phyloP scores from a whole-genome alignment of 2,329 filamentous ascomycete genomes.

The Pseudogymnoascus sp. region DNA sequence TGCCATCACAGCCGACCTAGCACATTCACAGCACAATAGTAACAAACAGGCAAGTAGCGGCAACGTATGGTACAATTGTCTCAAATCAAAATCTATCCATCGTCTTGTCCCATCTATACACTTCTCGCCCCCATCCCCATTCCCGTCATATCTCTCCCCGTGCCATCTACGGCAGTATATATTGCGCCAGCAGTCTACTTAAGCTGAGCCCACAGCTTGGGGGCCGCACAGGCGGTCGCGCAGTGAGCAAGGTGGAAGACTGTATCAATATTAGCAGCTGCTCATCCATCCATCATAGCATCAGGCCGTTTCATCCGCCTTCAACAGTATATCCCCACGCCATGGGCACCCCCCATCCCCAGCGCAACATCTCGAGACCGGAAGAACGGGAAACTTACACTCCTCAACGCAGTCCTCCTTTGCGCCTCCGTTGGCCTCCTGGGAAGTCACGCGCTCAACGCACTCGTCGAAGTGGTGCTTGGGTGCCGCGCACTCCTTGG shows the following conservation, averaged over 20 bases:
- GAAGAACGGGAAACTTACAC: constrained; percentile 59
- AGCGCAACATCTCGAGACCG: background rate
- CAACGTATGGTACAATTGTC: constrained; percentile 1
- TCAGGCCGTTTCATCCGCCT: background rate
- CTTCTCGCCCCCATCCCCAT: constrained; percentile 18
- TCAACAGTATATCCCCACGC: background rate
- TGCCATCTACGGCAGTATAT: constrained; percentile 16
- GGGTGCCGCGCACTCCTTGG: constrained; percentile 70
- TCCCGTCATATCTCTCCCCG: constrained; percentile 25
- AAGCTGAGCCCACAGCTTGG: constrained; percentile 88
- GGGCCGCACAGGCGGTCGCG: constrained; percentile 83
- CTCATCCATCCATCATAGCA: background rate
- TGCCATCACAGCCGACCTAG: background rate
- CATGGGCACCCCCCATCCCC: background rate
- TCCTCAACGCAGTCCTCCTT: constrained; percentile 98
- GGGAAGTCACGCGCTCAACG: constrained; percentile 76
- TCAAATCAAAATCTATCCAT: constrained; percentile 1
- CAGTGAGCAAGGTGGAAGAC: constrained; percentile 99
- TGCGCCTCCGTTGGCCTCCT: constrained; percentile 56
- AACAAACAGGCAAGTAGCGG: background rate
- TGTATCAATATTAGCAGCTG: constrained; percentile 31
- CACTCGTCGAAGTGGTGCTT: constrained; percentile 99
- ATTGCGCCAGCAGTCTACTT: constrained; percentile 53
- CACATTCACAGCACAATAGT: background rate
- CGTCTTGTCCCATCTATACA: constrained; percentile 10